Evolutionary conservation across 768 basidiomycete species (phyloP), one percentile per base, ranked within the genome.

Genomic region (Pisolithus microcarpus): DNA sequence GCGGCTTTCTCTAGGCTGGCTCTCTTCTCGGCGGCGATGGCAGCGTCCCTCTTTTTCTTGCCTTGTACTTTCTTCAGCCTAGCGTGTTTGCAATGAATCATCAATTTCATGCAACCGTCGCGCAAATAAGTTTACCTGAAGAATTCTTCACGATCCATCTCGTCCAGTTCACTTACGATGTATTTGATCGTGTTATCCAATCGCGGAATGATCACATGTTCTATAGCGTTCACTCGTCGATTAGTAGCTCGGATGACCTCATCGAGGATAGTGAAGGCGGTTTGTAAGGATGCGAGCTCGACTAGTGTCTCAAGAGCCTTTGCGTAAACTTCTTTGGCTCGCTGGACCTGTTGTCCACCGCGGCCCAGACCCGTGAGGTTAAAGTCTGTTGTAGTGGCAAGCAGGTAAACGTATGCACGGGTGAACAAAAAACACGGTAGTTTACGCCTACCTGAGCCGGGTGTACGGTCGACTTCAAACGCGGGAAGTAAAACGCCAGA

Each of bases 201-300:
- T 40, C 87, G 80, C 16, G 96, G 96, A 52, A 99, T 97, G 59
- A 99, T 76, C 57, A 99, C 84, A 65, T 99, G 92, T 61, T 99
- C 96, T 57, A 99, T 95, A 3, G 96, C 96, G 63, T 99, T 99
- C 38, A 99, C 96, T 56, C 96, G 84, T 47, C 96, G 88, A 68
- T 98, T 99, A 36, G 96, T 98, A n/a, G 94, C 92, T 43, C 91
- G 88, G 62, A 99, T 99, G 53, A 98, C 96, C 70, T 98, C 96
- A 69, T 99, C 96, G 36, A 99, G 81, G 58, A 98, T 97, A 51
- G 86, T 95, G 73, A 99, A 99, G 5, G 96, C 96, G 0, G 96
- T 98, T 72, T 98, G 88, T 38, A 99, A 74, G 11, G 92, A 95
- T 1, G 96, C 96, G 34, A 99, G 81, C 68, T 99, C 95, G 37